phyloP scores from a whole-genome alignment of 306 rosid genomes.

The Quercus suber region DNA sequence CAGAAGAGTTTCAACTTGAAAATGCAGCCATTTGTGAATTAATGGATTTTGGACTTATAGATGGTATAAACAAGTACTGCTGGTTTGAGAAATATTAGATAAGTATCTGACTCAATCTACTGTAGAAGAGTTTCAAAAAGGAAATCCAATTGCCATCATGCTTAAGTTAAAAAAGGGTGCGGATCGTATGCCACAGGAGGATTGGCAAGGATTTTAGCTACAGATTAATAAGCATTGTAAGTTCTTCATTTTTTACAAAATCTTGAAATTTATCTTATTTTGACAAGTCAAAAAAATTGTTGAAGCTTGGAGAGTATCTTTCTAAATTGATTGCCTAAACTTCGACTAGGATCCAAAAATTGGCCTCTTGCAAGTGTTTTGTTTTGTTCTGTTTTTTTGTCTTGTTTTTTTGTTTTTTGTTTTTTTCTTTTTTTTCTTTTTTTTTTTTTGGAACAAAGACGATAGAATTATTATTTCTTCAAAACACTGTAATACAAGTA shows the following conservation, averaged over 20 bases:
- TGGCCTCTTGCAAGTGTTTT: too few species aligned
- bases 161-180: slow-evolving; percentile 87
- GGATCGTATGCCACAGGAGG: slow-evolving; percentile 95
- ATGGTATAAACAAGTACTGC: slow-evolving; percentile 74
- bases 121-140: slow-evolving; percentile 78
- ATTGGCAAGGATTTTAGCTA: slow-evolving; percentile 55
- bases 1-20: neutral
- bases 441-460: too few species aligned
- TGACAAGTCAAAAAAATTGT: slow-evolving; percentile 87
- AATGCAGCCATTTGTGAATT: too few species aligned
- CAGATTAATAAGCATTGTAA: neutral
- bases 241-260: neutral
- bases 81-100: slow-evolving; percentile 87
- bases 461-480: too few species aligned
- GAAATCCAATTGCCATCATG: slow-evolving; percentile 52
- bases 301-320: slow-evolving; percentile 58
- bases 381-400: too few species aligned
- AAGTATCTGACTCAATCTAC: slow-evolving; percentile 72
- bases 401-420: too few species aligned
- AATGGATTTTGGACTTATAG: slow-evolving; percentile 38
- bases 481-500: too few species aligned
- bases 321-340: slow-evolving; percentile 34
- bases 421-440: too few species aligned
- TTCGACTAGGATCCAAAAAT: too few species aligned
- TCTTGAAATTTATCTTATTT: slow-evolving; percentile 1